Evolutionary conservation across 2,329 filamentous ascomycete genomes (phyloP).

Genomic region (Ophidiomyces ophidiicola): DNA sequence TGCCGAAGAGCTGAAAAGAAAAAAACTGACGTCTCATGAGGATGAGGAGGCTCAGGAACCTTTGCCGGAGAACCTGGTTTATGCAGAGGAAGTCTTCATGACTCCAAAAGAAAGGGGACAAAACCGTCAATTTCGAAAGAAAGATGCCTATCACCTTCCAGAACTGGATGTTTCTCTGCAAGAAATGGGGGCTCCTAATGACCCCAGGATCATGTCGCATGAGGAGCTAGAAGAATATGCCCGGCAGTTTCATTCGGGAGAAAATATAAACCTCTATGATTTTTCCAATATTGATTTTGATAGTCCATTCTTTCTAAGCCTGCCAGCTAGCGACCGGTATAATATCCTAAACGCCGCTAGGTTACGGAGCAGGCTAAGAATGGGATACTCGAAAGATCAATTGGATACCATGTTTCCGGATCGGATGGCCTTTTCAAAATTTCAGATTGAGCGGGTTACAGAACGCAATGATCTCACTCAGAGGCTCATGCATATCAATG

Average conservation of each 20-base stretch:
- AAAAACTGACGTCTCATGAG: constrained; percentile 22
- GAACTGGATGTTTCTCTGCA: constrained; percentile 67
- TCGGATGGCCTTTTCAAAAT: constrained; percentile 90
- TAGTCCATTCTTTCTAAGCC: constrained; percentile 82
- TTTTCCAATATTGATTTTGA: constrained; percentile 99
- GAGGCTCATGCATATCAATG: constrained; percentile 83
- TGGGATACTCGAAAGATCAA: constrained; percentile 95
- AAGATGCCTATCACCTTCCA: constrained; percentile 89
- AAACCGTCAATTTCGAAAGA: constrained; percentile 71
- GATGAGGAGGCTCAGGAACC: constrained; percentile 50
- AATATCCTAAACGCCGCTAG: constrained; percentile 94
- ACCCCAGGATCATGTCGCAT: constrained; percentile 90
- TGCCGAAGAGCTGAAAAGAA: constrained; percentile 59
- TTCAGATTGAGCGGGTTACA: constrained; percentile 86
- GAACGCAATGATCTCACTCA: constrained; percentile 94
- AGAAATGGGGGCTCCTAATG: constrained; percentile 78
- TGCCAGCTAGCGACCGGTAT: constrained; percentile 83
- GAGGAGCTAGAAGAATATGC: constrained; percentile 93
- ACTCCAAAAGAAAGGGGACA: constrained; percentile 60
- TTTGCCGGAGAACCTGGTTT: constrained; percentile 64
- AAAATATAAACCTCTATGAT: constrained; percentile 81
- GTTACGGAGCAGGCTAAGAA: constrained; percentile 72
- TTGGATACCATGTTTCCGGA: constrained; percentile 94
- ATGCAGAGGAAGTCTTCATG: constrained; percentile 83
- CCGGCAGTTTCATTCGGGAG: constrained; percentile 76